Conservation (phyloP, 2,329 filamentous ascomycete species). For the Penicillium sp. region DNA sequence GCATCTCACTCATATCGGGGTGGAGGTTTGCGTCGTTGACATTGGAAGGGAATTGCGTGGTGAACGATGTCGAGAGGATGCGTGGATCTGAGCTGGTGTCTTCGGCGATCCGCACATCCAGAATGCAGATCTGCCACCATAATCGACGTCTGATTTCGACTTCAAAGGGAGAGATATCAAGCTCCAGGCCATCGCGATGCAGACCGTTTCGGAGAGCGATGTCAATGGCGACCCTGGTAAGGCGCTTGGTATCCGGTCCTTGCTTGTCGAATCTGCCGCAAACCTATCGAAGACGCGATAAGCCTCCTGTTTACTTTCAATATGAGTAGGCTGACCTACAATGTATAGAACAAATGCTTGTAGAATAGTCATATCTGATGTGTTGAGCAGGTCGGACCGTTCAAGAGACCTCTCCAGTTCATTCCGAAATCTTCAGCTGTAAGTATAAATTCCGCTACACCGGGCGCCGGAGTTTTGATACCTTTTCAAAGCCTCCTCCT, state of each 20-base stretch:
- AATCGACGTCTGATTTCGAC: slow-evolving; percentile 18
- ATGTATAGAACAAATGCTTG: background rate
- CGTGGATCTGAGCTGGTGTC: slow-evolving; percentile 5
- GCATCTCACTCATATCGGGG: background rate
- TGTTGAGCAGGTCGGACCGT: background rate
- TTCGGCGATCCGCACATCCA: slow-evolving; percentile 23
- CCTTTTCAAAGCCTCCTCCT: background rate
- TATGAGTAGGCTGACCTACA: background rate
- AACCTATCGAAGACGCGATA: background rate
- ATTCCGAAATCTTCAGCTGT: background rate
- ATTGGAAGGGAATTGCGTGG: background rate
- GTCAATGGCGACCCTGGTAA: background rate
- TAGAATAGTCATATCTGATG: background rate
- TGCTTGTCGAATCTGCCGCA: background rate
- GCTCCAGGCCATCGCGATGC: slow-evolving; percentile 21
- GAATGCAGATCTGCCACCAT: slow-evolving; percentile 28
- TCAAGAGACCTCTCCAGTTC: background rate
- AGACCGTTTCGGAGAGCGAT: background rate
- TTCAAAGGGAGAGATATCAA: slow-evolving; percentile 18
- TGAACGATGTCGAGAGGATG: background rate
- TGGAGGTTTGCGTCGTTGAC: background rate
- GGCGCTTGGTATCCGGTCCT: background rate
- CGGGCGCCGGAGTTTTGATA: background rate
- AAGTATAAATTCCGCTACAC: background rate
- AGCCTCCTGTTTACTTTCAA: background rate